Conservation (phyloP, 2,329 filamentous ascomycete genomes). For the Pestalotiopsis sp. region DNA sequence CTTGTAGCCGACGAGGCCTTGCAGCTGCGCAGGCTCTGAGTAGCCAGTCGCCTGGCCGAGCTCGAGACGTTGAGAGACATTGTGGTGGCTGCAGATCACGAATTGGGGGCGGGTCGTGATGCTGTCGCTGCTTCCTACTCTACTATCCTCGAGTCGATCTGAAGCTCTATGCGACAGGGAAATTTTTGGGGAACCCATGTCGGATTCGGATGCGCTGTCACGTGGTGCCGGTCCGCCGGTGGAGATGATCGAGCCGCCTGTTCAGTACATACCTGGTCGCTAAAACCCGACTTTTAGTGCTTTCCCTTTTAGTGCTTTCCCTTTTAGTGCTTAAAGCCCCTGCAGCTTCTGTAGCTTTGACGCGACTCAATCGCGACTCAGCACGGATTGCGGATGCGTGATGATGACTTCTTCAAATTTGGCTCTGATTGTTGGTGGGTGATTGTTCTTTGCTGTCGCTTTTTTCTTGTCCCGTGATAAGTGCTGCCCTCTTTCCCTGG, state of each 20-base stretch:
- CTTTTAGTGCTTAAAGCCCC: background rate
- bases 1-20: background rate
- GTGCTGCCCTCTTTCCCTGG: too few species aligned
- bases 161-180: slow-evolving; percentile 14
- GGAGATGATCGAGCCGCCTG: background rate
- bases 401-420: background rate
- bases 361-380: background rate
- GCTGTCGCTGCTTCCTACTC: background rate
- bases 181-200: slow-evolving; percentile 16
- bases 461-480: background rate
- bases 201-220: slow-evolving; percentile 9
- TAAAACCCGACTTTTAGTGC: background rate
- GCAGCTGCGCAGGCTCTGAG: slow-evolving; percentile 1
- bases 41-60: slow-evolving; percentile 32
- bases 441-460: background rate
- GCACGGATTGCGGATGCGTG: background rate
- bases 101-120: slow-evolving; percentile 3
- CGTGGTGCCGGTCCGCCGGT: slow-evolving; percentile 14
- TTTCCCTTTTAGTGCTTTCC: background rate
- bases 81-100: slow-evolving; percentile 15
- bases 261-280: background rate
- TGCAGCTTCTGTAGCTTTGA: background rate
- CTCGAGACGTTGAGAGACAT: slow-evolving; percentile 39
- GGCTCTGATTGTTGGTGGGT: background rate
- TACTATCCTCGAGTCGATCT: slow-evolving; percentile 11